Evolutionary conservation across 805 yeast genomes (phyloP).

Genomic region (Candida vaughaniae): DNA sequence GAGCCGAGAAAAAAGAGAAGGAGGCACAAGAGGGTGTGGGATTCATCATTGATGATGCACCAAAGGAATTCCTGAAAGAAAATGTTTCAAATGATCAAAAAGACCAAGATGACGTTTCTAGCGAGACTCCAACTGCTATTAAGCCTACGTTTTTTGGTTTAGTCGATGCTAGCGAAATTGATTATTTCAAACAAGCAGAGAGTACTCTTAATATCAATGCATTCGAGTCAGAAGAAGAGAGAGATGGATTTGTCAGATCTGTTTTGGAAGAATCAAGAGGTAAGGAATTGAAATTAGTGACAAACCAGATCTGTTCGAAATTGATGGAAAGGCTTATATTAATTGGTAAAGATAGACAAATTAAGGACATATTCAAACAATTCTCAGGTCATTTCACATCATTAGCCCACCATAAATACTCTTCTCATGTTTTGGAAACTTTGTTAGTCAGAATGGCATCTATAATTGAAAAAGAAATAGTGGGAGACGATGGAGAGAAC

Average conservation of each 20-base stretch:
- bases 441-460: slow-evolving; percentile 73
- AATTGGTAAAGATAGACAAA: slow-evolving; percentile 60
- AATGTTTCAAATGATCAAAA: neutral
- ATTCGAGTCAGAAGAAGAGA: slow-evolving; percentile 71
- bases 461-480: slow-evolving; percentile 68
- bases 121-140: slow-evolving; percentile 4
- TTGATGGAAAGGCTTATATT: slow-evolving; percentile 84
- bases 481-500: slow-evolving; percentile 38
- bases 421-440: slow-evolving; percentile 93
- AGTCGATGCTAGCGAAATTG: slow-evolving; percentile 79
- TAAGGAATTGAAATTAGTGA: slow-evolving; percentile 86
- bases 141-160: slow-evolving; percentile 68
- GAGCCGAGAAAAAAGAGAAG: slow-evolving; percentile 29
- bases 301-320: slow-evolving; percentile 93
- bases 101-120: slow-evolving; percentile 1
- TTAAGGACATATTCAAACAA: slow-evolving; percentile 61
- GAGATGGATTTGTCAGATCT: slow-evolving; percentile 66
- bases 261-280: slow-evolving; percentile 85
- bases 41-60: slow-evolving; percentile 12
- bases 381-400: slow-evolving; percentile 76
- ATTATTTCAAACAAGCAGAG: slow-evolving; percentile 92
- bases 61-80: slow-evolving; percentile 6
- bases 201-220: slow-evolving; percentile 78
- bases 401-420: slow-evolving; percentile 80
- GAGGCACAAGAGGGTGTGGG: slow-evolving; percentile 12